Evolutionary conservation across 2,329 filamentous ascomycete species (phyloP), one percentile per base, ranked within the genome.

Genomic region (Fonsecaea pugnacius): DNA sequence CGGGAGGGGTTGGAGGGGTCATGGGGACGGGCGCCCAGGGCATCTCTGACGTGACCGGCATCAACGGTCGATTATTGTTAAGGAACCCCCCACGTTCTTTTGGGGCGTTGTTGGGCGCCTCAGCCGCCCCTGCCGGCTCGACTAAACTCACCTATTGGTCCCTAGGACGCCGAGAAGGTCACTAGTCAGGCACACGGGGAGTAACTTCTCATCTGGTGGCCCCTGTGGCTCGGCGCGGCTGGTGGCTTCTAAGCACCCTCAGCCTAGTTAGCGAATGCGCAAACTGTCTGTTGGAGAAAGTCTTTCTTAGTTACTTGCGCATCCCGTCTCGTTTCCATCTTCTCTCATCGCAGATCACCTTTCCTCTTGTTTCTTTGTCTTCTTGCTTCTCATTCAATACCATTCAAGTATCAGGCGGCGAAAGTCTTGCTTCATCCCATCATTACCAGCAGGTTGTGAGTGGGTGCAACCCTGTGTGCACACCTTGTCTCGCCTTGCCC

Each of bases 101-200:
- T 30, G 27, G 27, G 51, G 51, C 30, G 27, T 9, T 53, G 6
- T 30, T 18, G 51, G 58, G 58, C 58, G 58, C 58, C 35, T 21
- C 33, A 32, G 48, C 35, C 48, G 58, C 50, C 48, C 43, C 33
- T 16, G n/a, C 35, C 58, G 50, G 50, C 50, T 46, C 33, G 48
- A 54, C 4, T 12, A 27, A 14, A 12, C n/a, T 14, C 10, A 8
- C 5, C 36, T 18, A 56, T 56, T 62, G 59, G 59, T 35, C 52
- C 32, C 50, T 33, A 48, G 18, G 10, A 30, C 9, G 24, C 59
- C 36, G 38, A 51, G 52, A 40, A 27, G 33, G 38, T 51, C 46
- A 56, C 61, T 67, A 67, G 65, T 61, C 65, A 67, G 65, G 65
- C 58, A 67, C 65, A 58, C 63, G 54, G 59, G 59, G 63, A 55